Evolutionary conservation across 345 rosid genomes (phyloP).

Genomic region (Lagerstroemia speciosa): DNA sequence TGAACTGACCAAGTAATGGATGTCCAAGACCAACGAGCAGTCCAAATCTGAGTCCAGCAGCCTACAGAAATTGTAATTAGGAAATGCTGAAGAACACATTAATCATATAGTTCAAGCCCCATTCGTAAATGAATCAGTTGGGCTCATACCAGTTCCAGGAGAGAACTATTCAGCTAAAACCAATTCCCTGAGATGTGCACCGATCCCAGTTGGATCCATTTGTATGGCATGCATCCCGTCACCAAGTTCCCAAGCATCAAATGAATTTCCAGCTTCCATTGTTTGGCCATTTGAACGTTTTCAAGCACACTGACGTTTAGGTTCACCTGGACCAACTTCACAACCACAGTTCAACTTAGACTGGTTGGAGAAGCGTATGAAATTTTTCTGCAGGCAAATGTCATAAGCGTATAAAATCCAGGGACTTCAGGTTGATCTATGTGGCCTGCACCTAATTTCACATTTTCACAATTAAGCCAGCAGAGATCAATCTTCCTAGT

Average conservation of each 20-base stretch:
- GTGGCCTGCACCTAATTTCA: constrained; percentile 59
- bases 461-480: constrained; percentile 56
- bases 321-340: too few species aligned
- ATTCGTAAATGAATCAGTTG: not conserved
- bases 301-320: not conserved
- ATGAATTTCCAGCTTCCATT: not conserved
- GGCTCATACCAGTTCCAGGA: too few species aligned
- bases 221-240: not conserved
- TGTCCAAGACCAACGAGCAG: not conserved
- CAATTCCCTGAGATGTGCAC: not conserved
- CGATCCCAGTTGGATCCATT: not conserved
- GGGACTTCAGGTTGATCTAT: constrained; percentile 58
- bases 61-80: too few species aligned
- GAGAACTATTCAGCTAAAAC: too few species aligned
- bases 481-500: constrained; percentile 43
- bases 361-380: constrained; percentile 29
- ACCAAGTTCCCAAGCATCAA: not conserved
- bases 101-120: not conserved
- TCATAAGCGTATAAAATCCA: constrained; percentile 58
- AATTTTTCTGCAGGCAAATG: constrained; percentile 59
- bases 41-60: not conserved
- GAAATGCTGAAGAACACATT: not conserved
- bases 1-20: not conserved
- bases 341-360: not conserved
- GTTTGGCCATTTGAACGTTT: not conserved